Evolutionary conservation across 2,329 filamentous ascomycete genomes (phyloP).

Genomic region (Apiospora marii): DNA sequence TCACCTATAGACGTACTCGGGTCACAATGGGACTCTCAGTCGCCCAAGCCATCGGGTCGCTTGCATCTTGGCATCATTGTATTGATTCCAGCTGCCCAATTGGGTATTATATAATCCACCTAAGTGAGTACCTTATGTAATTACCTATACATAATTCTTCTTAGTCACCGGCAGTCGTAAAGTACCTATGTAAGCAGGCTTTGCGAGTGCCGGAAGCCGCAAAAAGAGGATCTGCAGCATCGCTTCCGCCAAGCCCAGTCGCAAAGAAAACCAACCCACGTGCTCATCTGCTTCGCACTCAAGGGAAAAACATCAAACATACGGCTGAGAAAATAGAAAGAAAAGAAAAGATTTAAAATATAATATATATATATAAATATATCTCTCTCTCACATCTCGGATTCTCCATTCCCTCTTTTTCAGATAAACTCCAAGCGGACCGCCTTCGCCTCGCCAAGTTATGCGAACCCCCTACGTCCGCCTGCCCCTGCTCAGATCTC

Average conservation of each 20-base stretch:
- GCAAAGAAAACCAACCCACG: not conserved
- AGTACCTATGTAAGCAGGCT: not conserved
- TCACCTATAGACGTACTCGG: not conserved
- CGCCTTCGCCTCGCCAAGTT: not conserved
- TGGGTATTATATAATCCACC: too few species aligned
- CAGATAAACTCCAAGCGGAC: not conserved
- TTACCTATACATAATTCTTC: not conserved
- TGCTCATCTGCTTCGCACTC: not conserved
- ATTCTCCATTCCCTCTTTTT: not conserved
- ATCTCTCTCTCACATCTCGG: too few species aligned
- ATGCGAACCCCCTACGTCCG: not conserved
- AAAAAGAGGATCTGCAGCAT: conserved; percentile 5
- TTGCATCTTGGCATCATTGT: not conserved
- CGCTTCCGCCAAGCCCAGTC: conserved; percentile 2
- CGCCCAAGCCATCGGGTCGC: not conserved
- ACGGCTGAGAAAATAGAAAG: not conserved
- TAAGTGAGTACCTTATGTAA: too few species aligned
- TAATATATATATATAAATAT: not conserved
- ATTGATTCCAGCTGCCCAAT: too few species aligned
- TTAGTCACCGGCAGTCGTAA: not conserved
- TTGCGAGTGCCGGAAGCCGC: not conserved
- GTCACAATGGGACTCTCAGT: too few species aligned
- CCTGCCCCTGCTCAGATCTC: not conserved
- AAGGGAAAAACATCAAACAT: not conserved
- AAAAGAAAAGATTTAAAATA: not conserved